Evolutionary conservation across 2,329 filamentous ascomycete genomes (phyloP).

Genomic region (Calonectria hawksworthii): DNA sequence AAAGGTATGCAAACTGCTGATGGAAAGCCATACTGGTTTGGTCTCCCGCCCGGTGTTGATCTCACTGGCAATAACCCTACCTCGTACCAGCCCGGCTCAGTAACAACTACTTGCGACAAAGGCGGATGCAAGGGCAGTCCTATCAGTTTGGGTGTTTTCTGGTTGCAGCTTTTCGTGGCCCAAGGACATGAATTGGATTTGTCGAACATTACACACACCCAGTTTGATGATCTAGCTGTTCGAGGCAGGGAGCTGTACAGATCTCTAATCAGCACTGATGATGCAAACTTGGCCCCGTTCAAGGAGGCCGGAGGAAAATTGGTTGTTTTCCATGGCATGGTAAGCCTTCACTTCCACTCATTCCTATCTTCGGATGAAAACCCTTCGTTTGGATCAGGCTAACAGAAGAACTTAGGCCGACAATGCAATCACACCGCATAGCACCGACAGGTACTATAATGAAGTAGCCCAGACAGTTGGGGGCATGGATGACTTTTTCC

Average conservation of each 20-base stretch:
- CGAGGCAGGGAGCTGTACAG: neutral
- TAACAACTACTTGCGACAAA: neutral
- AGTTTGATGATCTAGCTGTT: neutral
- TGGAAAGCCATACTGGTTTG: neutral
- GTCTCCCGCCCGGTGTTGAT: neutral
- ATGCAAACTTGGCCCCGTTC: neutral
- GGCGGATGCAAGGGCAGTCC: neutral
- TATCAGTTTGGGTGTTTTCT: conserved; percentile 1
- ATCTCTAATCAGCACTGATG: neutral
- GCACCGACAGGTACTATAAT: neutral
- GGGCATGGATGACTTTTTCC: conserved; percentile 4
- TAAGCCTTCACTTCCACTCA: neutral
- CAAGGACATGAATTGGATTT: neutral
- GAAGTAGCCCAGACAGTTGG: neutral
- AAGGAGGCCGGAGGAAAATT: conserved; percentile 1
- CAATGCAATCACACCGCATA: neutral
- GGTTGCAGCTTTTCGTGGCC: neutral
- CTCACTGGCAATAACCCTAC: neutral
- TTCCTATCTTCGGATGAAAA: neutral
- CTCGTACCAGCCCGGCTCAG: neutral
- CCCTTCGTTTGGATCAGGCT: neutral
- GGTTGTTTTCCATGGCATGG: conserved; percentile 5
- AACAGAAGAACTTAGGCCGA: neutral
- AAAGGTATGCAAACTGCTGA: conserved; percentile 1
- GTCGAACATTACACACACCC: neutral